phyloP scores from a whole-genome alignment of 352 stramenopile genomes.

The Saprolegnia diclina region DNA sequence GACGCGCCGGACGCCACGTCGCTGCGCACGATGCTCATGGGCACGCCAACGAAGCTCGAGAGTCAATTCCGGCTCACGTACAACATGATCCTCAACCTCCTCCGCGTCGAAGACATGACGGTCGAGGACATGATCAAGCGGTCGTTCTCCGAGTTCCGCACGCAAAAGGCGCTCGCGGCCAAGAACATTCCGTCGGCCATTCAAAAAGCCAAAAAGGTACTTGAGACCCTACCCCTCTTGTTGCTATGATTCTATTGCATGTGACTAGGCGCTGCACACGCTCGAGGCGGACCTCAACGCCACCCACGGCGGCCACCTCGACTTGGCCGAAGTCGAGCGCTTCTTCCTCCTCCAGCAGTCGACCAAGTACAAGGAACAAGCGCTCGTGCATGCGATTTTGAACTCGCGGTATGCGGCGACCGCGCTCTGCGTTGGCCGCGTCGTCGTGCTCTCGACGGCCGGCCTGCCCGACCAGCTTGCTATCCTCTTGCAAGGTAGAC shows the following conservation, averaged over 20 bases:
- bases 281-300: conserved; percentile 6
- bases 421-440: conserved; percentile 19
- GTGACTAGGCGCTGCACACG: conserved; percentile 21
- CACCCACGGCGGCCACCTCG: conserved; percentile 12
- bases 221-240: too few relatives aligned
- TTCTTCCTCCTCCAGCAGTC: conserved; percentile 18
- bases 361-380: conserved; percentile 11
- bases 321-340: conserved; percentile 11
- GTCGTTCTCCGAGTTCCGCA: conserved; percentile 96
- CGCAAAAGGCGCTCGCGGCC: conserved; percentile 67
- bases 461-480: conserved; percentile 8
- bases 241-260: too few relatives aligned
- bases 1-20: conserved; percentile 39
- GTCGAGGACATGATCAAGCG: conserved; percentile 98
- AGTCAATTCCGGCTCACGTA: conserved; percentile 99
- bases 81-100: conserved; percentile 99
- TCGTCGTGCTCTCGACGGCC: conserved; percentile 12
- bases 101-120: conserved; percentile 95
- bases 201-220: conserved; percentile 48
- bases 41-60: conserved; percentile 90
- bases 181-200: conserved; percentile 73
- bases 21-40: conserved; percentile 93
- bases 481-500: conserved; percentile 24
- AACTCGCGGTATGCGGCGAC: conserved; percentile 5
- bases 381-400: conserved; percentile 9